Conservation (phyloP, 108 stramenopile species). For the Fragilaria radians region DNA sequence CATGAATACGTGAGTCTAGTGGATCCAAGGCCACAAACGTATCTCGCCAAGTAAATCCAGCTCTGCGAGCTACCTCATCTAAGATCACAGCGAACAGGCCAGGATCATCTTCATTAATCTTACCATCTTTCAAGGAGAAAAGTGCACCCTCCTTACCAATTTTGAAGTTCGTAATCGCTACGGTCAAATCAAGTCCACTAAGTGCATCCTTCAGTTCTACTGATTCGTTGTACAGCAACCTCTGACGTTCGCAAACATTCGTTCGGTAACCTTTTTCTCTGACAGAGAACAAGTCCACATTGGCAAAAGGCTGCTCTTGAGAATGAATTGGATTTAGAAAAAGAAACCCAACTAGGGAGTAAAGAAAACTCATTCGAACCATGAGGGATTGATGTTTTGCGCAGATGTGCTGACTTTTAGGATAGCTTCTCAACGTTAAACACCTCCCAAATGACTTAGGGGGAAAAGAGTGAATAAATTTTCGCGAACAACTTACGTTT, state of each 20-base stretch:
- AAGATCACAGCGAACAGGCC: conserved; percentile 13
- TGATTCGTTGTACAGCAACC: not conserved
- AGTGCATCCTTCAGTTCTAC: conserved; percentile 2
- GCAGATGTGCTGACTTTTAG: no score
- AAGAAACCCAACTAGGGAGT: no score
- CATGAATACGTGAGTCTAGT: not conserved
- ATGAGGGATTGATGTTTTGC: no score
- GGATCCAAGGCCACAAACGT: conserved; percentile 7
- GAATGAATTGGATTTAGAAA: no score
- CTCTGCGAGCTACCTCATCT: conserved; percentile 27
- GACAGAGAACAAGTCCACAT: not conserved
- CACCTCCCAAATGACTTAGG: no score
- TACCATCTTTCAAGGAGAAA: not conserved
- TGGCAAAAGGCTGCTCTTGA: not conserved
- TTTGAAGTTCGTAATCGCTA: conserved; percentile 3
- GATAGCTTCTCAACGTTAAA: no score
- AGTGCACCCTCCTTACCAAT: not conserved
- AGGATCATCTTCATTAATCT: conserved; percentile 12
- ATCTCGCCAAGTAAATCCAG: conserved; percentile 24
- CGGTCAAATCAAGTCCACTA: not conserved
- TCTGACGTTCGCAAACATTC: conserved; percentile 1
- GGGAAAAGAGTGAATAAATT: no score
- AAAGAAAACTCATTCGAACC: no score
- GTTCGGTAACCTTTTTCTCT: not conserved
- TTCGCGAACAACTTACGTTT: no score